Conservation (phyloP, 176 grass and related monocot species). For the Calamus simplicifolius region DNA sequence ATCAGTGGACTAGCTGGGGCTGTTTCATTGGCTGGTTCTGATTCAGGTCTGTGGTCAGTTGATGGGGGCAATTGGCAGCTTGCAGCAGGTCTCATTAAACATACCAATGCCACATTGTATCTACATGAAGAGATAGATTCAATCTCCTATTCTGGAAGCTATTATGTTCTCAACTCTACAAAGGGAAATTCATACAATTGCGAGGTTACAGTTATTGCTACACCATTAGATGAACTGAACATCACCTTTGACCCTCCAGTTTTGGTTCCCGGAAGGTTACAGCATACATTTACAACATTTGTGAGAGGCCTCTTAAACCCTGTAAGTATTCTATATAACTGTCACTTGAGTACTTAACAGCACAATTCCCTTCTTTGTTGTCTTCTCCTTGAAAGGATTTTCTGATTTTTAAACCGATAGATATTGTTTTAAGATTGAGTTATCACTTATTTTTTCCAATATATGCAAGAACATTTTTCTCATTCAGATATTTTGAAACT, state of each 20-base stretch:
- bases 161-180: slow-evolving; percentile 66
- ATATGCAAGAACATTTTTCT: too few relatives aligned
- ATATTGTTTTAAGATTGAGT: too few relatives aligned
- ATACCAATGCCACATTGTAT: slow-evolving; percentile 58
- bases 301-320: slow-evolving; percentile 74
- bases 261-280: slow-evolving; percentile 67
- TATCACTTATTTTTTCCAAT: too few relatives aligned
- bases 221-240: slow-evolving; percentile 81
- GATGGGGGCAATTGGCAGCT: slow-evolving; percentile 78
- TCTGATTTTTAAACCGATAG: too few relatives aligned
- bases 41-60: slow-evolving; percentile 71
- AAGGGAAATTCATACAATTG: slow-evolving; percentile 65
- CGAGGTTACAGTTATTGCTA: slow-evolving; percentile 62
- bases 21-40: slow-evolving; percentile 78
- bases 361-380: too few relatives aligned
- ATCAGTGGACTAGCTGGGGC: slow-evolving; percentile 82
- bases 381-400: too few relatives aligned
- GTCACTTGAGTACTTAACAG: too few relatives aligned
- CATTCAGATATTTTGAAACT: too few relatives aligned
- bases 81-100: slow-evolving; percentile 55
- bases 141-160: slow-evolving; percentile 47
- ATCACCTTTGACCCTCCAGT: slow-evolving; percentile 62
- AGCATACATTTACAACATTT: slow-evolving; percentile 83
- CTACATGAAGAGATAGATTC: slow-evolving; percentile 70
- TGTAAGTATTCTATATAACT: slow-evolving; percentile 33